Percentiles rank a stretch among this genome's conserved stretches.
phyloP scores from a whole-genome alignment of 1,139 yeast genomes.

The Yamadazyma blattariae region DNA sequence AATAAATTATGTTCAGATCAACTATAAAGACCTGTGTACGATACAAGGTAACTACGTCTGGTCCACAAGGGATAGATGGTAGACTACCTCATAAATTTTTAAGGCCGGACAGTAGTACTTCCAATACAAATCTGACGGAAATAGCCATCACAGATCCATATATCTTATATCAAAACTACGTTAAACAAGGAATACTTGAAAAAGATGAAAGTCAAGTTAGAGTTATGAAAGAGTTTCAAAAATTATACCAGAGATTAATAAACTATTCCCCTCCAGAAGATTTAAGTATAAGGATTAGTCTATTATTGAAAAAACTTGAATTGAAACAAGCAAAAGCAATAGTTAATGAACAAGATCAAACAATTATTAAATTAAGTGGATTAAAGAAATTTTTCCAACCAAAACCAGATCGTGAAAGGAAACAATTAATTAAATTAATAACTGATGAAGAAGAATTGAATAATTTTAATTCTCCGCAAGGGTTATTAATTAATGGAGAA shows the following conservation, averaged over 20 bases:
- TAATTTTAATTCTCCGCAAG: slow-evolving; percentile 61
- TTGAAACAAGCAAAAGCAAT: slow-evolving; percentile 25
- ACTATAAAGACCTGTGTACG: neutral
- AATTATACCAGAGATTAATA: slow-evolving; percentile 54
- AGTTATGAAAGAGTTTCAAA: slow-evolving; percentile 64
- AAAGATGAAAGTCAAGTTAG: slow-evolving; percentile 60
- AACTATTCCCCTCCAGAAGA: slow-evolving; percentile 61
- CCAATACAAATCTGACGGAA: slow-evolving; percentile 4
- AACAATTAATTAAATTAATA: slow-evolving; percentile 44
- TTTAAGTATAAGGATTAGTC: slow-evolving; percentile 43
- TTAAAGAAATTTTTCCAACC: slow-evolving; percentile 21
- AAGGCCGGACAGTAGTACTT: slow-evolving; percentile 3
- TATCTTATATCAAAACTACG: slow-evolving; percentile 52
- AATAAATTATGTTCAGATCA: slow-evolving; percentile 2
- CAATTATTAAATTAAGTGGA: slow-evolving; percentile 17
- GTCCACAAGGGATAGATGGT: slow-evolving; percentile 42
- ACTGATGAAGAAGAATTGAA: slow-evolving; percentile 63
- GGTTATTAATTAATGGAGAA: slow-evolving; percentile 65
- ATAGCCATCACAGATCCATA: slow-evolving; percentile 64
- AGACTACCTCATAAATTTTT: slow-evolving; percentile 15
- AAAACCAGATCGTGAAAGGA: slow-evolving; percentile 28
- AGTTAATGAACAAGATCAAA: slow-evolving; percentile 10
- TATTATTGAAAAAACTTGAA: slow-evolving; percentile 48
- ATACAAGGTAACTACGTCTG: slow-evolving; percentile 14
- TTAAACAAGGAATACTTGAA: slow-evolving; percentile 48